Evolutionary conservation across 768 basidiomycete genomes (phyloP).

Genomic region (Paxillus involutus): DNA sequence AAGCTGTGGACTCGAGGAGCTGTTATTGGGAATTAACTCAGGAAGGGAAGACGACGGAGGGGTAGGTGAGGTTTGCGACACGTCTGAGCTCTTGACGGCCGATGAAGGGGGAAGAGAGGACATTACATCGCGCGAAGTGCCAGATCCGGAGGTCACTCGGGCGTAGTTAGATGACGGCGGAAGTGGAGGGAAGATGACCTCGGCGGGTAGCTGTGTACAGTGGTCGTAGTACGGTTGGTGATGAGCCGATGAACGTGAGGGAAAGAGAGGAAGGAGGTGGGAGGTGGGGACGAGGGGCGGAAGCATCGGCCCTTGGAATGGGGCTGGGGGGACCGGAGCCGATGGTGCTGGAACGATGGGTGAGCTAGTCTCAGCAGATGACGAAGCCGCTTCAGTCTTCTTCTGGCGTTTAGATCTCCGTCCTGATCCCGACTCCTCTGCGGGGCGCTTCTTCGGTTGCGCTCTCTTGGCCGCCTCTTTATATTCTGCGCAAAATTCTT

Average conservation of each 20-base stretch:
- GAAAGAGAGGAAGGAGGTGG: slow-evolving; percentile 43
- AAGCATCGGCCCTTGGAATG: slow-evolving; percentile 16
- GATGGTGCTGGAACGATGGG: slow-evolving; percentile 17
- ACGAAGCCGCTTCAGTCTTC: slow-evolving; percentile 30
- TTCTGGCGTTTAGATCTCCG: slow-evolving; percentile 50
- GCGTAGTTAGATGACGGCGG: slow-evolving; percentile 51
- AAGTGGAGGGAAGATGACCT: slow-evolving; percentile 73
- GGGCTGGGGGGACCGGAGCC: slow-evolving; percentile 7
- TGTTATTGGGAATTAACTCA: slow-evolving; percentile 60
- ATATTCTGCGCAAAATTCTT: slow-evolving; percentile 47
- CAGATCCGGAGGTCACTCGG: slow-evolving; percentile 23
- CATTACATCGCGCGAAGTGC: neutral
- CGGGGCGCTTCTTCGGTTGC: slow-evolving; percentile 37
- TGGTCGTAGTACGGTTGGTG: slow-evolving; percentile 76
- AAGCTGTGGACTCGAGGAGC: slow-evolving; percentile 63
- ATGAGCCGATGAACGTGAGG: slow-evolving; percentile 56
- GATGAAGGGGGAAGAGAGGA: slow-evolving; percentile 25
- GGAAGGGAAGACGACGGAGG: slow-evolving; percentile 49
- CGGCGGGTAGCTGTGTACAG: slow-evolving; percentile 54
- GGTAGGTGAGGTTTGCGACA: slow-evolving; percentile 27
- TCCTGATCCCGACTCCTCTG: slow-evolving; percentile 36
- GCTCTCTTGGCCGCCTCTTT: slow-evolving; percentile 32
- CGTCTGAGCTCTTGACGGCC: slow-evolving; percentile 19
- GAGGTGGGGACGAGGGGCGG: slow-evolving; percentile 22
- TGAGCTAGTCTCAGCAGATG: slow-evolving; percentile 23